phyloP scores from a whole-genome alignment of 805 yeast genomes.

The Saturnispora silvae region DNA sequence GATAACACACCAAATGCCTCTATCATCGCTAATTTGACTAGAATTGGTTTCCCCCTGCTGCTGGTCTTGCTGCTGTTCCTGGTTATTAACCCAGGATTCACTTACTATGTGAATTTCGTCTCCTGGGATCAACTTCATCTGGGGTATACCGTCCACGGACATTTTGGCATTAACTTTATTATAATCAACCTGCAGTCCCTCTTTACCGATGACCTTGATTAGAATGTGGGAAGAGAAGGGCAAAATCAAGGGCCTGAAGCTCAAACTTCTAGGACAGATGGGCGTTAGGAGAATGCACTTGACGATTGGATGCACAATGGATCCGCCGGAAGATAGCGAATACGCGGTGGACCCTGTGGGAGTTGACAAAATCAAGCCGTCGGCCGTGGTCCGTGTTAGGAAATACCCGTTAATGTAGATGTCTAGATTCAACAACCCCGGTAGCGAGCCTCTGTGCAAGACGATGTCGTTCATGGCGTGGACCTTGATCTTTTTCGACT shows the following conservation, averaged over 20 bases:
- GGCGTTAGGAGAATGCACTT: slow-evolving; percentile 79
- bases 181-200: slow-evolving; percentile 22
- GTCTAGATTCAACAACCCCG: slow-evolving; percentile 75
- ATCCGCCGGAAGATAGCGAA: slow-evolving; percentile 81
- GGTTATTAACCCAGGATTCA: slow-evolving; percentile 51
- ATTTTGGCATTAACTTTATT: slow-evolving; percentile 37
- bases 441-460: slow-evolving; percentile 79
- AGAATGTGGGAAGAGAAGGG: slow-evolving; percentile 71
- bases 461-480: slow-evolving; percentile 92
- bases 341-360: slow-evolving; percentile 97
- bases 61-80: background rate
- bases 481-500: slow-evolving; percentile 12
- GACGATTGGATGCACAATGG: slow-evolving; percentile 83
- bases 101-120: slow-evolving; percentile 69
- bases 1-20: slow-evolving; percentile 84
- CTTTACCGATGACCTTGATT: slow-evolving; percentile 45
- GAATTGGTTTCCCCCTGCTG: background rate
- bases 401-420: slow-evolving; percentile 77
- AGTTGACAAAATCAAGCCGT: slow-evolving; percentile 75
- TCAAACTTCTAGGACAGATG: slow-evolving; percentile 80
- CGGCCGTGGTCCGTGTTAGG: slow-evolving; percentile 84
- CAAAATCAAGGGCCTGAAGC: slow-evolving; percentile 79
- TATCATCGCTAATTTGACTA: slow-evolving; percentile 9
- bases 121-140: slow-evolving; percentile 55
- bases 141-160: slow-evolving; percentile 78